These are phyloP conservation scores for Fonsecaea monophora DNA, from an alignment of 2,329 filamentous ascomycete genomes.

Conservation along the genomic window DNA sequence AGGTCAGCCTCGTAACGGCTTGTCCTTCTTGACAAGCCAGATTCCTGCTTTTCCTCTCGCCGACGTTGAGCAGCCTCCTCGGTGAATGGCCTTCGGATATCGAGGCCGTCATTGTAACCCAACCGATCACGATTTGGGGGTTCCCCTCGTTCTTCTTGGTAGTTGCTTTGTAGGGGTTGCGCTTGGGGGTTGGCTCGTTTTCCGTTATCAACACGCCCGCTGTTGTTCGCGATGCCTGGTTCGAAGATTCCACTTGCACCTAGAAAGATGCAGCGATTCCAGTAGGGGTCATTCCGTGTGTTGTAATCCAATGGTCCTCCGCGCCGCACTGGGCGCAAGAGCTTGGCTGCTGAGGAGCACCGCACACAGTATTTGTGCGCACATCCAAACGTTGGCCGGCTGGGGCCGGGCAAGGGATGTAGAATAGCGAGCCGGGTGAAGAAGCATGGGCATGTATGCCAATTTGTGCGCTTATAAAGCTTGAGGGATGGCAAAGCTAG, in stretches of 20 bases:
- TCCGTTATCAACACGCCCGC: background rate
- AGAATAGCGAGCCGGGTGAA: slow-evolving; percentile 25
- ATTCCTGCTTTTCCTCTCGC: background rate
- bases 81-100: background rate
- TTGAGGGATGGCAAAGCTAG: slow-evolving; percentile 18
- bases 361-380: slow-evolving; percentile 17
- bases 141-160: background rate
- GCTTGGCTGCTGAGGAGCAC: slow-evolving; percentile 25
- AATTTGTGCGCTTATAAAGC: slow-evolving; percentile 30
- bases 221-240: background rate
- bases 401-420: slow-evolving; percentile 25
- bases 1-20: slow-evolving; percentile 20
- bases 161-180: background rate
- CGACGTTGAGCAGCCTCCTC: background rate
- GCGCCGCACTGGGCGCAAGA: slow-evolving; percentile 21
- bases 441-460: slow-evolving; percentile 33
- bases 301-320: slow-evolving; percentile 18
- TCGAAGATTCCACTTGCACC: slow-evolving; percentile 23
- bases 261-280: slow-evolving; percentile 23
- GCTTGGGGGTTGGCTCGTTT: background rate
- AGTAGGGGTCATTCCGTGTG: slow-evolving; percentile 20
- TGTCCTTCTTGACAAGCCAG: background rate
- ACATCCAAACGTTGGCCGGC: slow-evolving; percentile 19
- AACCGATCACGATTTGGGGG: background rate
- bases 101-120: background rate